These are phyloP conservation scores for Eimeria zaria DNA, from an alignment of 169 alveolate genomes.

Conservation along the genomic window DNA sequence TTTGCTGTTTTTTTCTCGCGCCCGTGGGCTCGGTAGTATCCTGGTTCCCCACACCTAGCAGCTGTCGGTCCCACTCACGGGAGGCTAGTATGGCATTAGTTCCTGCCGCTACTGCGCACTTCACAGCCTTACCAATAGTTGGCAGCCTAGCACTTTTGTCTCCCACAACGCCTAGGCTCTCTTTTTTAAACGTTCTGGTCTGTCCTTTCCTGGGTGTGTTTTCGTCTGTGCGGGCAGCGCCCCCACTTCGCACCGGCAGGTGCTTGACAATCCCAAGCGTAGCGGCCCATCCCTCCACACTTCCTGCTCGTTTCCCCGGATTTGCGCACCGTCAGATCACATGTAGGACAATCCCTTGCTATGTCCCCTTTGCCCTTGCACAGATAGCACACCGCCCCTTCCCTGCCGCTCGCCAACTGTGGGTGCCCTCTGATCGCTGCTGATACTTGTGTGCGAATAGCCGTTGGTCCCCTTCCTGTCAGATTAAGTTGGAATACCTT, in stretches of 20 bases:
- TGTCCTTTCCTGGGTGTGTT: no score
- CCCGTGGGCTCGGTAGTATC: no score
- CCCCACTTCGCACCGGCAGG: not conserved
- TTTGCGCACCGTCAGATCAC: not conserved
- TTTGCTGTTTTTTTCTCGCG: no score
- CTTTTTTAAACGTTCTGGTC: not conserved
- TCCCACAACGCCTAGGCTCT: no score
- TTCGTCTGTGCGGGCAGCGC: no score
- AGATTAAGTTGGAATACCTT: not conserved
- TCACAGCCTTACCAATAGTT: no score
- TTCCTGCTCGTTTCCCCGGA: not conserved
- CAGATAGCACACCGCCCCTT: not conserved
- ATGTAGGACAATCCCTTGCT: not conserved
- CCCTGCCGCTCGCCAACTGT: not conserved
- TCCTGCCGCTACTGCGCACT: no score
- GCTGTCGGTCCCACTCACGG: no score
- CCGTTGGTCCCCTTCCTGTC: not conserved
- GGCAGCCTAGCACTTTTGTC: no score
- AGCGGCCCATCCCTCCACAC: not conserved
- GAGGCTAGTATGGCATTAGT: no score
- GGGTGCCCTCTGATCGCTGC: not conserved
- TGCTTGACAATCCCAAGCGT: not conserved
- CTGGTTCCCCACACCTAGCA: no score
- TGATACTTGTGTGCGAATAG: not conserved
- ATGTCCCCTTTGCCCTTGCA: not conserved